Conservation (phyloP, 2,329 filamentous ascomycete species). For the Sporothrix euskadiensis region DNA sequence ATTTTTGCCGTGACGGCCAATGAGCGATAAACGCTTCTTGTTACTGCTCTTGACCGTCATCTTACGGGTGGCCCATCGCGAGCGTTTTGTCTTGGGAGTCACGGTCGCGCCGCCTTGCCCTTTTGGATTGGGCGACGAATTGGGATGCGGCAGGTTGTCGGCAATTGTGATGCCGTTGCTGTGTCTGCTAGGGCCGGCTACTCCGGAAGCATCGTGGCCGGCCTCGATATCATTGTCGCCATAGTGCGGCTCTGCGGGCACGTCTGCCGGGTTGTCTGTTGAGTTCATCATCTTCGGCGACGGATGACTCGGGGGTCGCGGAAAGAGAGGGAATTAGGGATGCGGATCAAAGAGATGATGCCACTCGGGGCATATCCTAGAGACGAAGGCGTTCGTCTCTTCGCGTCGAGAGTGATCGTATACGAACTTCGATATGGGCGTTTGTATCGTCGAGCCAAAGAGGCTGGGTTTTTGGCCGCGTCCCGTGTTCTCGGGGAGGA, state of each 20-base stretch:
- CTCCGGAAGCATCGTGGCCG: neutral
- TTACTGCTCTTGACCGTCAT: conserved; percentile 72
- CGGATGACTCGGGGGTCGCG: neutral
- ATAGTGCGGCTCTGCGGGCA: neutral
- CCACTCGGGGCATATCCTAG: conserved; percentile 27
- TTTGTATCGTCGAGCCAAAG: neutral
- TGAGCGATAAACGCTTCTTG: conserved; percentile 78
- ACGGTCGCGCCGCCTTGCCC: conserved; percentile 6
- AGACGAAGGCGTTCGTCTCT: conserved; percentile 11
- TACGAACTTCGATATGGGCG: neutral
- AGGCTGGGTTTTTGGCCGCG: conserved; percentile 14
- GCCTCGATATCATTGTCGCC: conserved; percentile 15
- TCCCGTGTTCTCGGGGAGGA: conserved; percentile 13
- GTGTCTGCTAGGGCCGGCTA: conserved; percentile 20
- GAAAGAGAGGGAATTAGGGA: conserved; percentile 7
- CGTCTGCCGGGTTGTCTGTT: conserved; percentile 13
- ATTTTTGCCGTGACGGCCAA: conserved; percentile 70
- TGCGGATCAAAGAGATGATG: conserved; percentile 19
- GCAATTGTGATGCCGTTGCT: conserved; percentile 32
- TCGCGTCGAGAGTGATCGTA: neutral
- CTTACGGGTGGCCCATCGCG: conserved; percentile 96
- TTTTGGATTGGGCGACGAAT: conserved; percentile 23
- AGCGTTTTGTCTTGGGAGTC: conserved; percentile 61
- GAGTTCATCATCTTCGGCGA: neutral
- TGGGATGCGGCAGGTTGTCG: conserved; percentile 37